Evolutionary conservation across 371 early-diverging fungal species (phyloP).

Genomic region (Mortierella sp.): DNA sequence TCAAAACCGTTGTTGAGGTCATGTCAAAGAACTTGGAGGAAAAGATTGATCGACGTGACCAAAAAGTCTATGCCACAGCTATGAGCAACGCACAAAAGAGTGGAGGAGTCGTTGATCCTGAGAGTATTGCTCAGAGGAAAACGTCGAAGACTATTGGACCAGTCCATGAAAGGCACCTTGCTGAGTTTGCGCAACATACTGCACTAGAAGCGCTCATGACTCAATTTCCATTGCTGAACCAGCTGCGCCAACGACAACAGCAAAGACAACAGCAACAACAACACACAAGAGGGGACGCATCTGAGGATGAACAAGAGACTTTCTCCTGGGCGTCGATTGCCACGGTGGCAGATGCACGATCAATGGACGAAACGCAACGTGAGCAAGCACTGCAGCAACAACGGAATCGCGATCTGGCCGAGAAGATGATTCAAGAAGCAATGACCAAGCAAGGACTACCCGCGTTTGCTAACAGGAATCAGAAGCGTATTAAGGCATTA

Average conservation of each 20-base stretch:
- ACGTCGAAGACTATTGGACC: constrained; percentile 10
- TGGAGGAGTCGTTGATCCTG: neutral
- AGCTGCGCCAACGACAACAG: constrained; percentile 2
- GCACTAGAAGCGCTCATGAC: constrained; percentile 7
- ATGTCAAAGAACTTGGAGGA: constrained; percentile 41
- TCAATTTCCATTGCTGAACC: constrained; percentile 7
- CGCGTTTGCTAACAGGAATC: neutral
- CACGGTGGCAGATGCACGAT: constrained; percentile 4
- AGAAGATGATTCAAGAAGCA: constrained; percentile 39
- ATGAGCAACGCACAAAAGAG: constrained; percentile 4
- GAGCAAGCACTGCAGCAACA: constrained; percentile 16
- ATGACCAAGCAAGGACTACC: constrained; percentile 10
- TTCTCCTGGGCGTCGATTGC: neutral
- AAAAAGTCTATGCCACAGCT: constrained; percentile 10
- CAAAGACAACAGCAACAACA: constrained; percentile 10
- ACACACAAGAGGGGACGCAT: neutral
- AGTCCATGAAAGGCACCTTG: constrained; percentile 1
- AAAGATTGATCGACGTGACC: constrained; percentile 25
- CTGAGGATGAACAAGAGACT: neutral
- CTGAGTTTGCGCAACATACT: neutral
- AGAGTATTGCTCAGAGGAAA: neutral
- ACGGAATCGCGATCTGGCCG: constrained; percentile 27
- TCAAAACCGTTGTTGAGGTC: constrained; percentile 25
- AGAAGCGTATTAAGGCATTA: neutral
- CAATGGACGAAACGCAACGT: neutral